These are phyloP conservation scores for Ceratocystis cacaofunesta DNA, from an alignment of 2,329 filamentous ascomycete species.

Conservation along the genomic window DNA sequence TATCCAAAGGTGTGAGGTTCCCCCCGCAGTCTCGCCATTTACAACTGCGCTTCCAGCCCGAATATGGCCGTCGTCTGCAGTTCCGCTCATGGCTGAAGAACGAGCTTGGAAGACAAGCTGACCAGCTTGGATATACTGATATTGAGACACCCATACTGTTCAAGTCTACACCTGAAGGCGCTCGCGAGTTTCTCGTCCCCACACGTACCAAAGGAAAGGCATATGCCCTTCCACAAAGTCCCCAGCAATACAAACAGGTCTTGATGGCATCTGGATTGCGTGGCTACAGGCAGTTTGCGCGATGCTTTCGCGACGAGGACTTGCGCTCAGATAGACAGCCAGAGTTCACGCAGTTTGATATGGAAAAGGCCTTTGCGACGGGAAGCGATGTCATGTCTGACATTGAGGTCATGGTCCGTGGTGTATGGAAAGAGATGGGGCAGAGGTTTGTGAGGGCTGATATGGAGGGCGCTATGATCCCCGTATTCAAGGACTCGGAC, in stretches of 20 bases:
- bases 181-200: conserved; percentile 85
- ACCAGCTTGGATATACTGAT: conserved; percentile 49
- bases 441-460: conserved; percentile 25
- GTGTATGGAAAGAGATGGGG: conserved; percentile 39
- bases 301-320: conserved; percentile 92
- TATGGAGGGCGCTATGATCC: conserved; percentile 23
- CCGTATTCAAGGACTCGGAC: conserved; percentile 19
- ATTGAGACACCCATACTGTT: conserved; percentile 90
- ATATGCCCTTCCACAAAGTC: conserved; percentile 89
- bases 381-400: conserved; percentile 52
- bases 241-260: conserved; percentile 97
- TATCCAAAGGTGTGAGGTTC: conserved; percentile 60
- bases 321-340: conserved; percentile 83
- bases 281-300: conserved; percentile 82
- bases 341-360: conserved; percentile 91
- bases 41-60: conserved; percentile 61
- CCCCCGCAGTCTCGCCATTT: conserved; percentile 63
- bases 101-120: conserved; percentile 39
- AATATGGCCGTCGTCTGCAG: conserved; percentile 51
- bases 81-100: conserved; percentile 50
- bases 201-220: conserved; percentile 61
- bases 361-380: conserved; percentile 80
- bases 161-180: conserved; percentile 94
- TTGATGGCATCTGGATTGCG: conserved; percentile 80
- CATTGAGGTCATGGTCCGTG: conserved; percentile 37